Evolutionary conservation across 2,329 filamentous ascomycete genomes (phyloP).

Genomic region (Fusarium luffae): DNA sequence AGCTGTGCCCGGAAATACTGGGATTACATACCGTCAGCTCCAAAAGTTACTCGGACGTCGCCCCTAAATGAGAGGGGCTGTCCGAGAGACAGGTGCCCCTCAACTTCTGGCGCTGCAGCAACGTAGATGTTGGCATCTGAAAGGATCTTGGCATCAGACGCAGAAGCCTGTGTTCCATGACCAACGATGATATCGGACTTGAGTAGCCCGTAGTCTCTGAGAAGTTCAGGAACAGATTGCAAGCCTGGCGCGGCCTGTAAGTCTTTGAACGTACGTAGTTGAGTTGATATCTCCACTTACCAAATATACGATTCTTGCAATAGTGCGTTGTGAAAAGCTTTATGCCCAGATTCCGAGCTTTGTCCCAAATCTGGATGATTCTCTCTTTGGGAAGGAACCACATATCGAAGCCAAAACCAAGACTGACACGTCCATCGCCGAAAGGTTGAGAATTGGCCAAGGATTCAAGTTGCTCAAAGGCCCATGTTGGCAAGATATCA

Average conservation of each 20-base stretch:
- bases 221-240: background rate
- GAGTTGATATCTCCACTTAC: background rate
- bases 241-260: background rate
- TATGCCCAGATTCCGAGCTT: background rate
- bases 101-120: background rate
- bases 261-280: background rate
- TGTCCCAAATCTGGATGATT: background rate
- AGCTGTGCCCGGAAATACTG: background rate
- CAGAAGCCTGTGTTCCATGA: background rate
- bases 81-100: background rate
- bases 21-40: background rate
- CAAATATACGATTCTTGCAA: conserved; percentile 12
- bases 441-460: background rate
- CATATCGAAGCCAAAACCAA: background rate
- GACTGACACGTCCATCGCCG: background rate
- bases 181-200: background rate
- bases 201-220: background rate
- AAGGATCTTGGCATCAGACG: background rate
- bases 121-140: background rate
- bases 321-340: conserved; percentile 22
- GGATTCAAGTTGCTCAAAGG: background rate
- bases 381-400: background rate
- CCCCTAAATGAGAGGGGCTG: background rate
- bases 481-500: background rate
- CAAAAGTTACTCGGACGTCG: background rate